Conservation (phyloP, 1,139 yeast species). For the Pichia sp. region DNA sequence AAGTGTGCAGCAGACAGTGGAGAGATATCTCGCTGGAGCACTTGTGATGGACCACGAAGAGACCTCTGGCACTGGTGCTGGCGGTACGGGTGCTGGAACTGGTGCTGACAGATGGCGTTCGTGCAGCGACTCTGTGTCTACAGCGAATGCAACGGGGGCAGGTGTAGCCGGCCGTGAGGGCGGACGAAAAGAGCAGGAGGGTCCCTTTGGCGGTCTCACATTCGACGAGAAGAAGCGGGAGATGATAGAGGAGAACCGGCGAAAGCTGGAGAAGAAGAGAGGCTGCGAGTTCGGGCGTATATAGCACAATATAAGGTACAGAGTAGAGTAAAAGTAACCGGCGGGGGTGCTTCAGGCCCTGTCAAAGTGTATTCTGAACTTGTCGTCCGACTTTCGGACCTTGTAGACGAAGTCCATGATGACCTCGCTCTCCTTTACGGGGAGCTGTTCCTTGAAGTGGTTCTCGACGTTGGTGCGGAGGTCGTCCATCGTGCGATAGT, state of each 20-base stretch:
- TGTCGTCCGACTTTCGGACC: slow-evolving; percentile 57
- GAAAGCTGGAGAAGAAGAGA: slow-evolving; percentile 32
- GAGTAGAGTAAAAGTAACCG: neutral
- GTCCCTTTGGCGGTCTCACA: slow-evolving; percentile 30
- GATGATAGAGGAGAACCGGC: slow-evolving; percentile 48
- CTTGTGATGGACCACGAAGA: neutral
- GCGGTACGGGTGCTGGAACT: too few species aligned
- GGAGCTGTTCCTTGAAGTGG: slow-evolving; percentile 53
- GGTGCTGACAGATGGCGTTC: neutral
- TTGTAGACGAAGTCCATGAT: slow-evolving; percentile 75
- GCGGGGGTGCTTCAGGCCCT: slow-evolving; percentile 14
- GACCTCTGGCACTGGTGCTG: neutral
- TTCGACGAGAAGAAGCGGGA: slow-evolving; percentile 46
- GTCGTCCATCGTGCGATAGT: slow-evolving; percentile 28
- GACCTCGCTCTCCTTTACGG: slow-evolving; percentile 72
- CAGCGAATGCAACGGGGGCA: too few species aligned
- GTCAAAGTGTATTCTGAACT: slow-evolving; percentile 32
- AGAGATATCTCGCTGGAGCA: slow-evolving; percentile 57
- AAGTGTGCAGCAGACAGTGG: slow-evolving; percentile 75
- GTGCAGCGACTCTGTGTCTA: too few species aligned
- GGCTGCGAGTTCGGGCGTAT: slow-evolving; percentile 21
- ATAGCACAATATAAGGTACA: slow-evolving; percentile 8
- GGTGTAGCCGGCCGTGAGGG: too few species aligned
- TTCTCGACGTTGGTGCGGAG: slow-evolving; percentile 35
- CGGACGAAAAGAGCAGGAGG: slow-evolving; percentile 11